These are phyloP conservation scores for Arabis alpina DNA, from an alignment of 345 rosid genomes.

Conservation along the genomic window DNA sequence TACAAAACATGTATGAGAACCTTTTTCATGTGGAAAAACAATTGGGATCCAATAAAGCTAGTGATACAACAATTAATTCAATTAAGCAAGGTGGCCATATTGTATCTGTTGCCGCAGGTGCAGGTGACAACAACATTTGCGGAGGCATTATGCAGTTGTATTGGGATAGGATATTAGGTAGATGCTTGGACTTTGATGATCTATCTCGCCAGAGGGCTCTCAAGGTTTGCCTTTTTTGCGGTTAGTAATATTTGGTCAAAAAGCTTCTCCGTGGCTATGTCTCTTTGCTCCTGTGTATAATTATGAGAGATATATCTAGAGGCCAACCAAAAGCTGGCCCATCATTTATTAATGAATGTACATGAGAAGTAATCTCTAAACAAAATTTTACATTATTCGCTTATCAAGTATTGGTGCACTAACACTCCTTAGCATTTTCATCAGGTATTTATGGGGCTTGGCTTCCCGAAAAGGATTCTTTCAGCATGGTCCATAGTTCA, in stretches of 20 bases:
- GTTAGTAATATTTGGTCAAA: slow-evolving; percentile 11
- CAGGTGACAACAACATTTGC: slow-evolving; percentile 96
- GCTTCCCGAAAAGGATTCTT: slow-evolving; percentile 68
- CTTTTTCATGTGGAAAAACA: slow-evolving; percentile 97
- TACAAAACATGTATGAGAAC: slow-evolving; percentile 92
- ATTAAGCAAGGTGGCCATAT: slow-evolving; percentile 58
- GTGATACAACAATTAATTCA: slow-evolving; percentile 45
- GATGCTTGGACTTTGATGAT: slow-evolving; percentile 82
- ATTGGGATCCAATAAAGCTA: slow-evolving; percentile 70
- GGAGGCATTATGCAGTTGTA: slow-evolving; percentile 98
- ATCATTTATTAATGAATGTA: slow-evolving; percentile 98
- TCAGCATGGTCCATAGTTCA: slow-evolving; percentile 77
- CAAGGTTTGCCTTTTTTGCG: slow-evolving; percentile 54
- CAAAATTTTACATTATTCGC: slow-evolving; percentile 16
- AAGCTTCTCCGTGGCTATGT: background rate
- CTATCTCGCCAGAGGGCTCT: slow-evolving; percentile 89
- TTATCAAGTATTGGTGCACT: slow-evolving; percentile 15
- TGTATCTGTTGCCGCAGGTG: slow-evolving; percentile 99
- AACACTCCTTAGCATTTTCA: slow-evolving; percentile 43
- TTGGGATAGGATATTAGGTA: slow-evolving; percentile 86
- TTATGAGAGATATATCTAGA: slow-evolving; percentile 47
- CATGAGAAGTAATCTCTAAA: slow-evolving; percentile 81
- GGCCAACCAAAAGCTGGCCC: slow-evolving; percentile 91
- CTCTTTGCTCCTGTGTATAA: slow-evolving; percentile 15
- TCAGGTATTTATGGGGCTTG: slow-evolving; percentile 91